These are phyloP conservation scores for thale cress (Arabidopsis thaliana) DNA, from an alignment of 345 rosid genomes.

Conservation along the genomic window TAIR10.1 NC_003074.8:18597001-18597500, in stretches of 20 bases:
- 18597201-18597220: constrained; percentile 76
- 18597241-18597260: constrained; percentile 57
- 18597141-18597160: constrained; percentile 69
- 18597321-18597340: constrained; percentile 63
- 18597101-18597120: constrained; percentile 56
- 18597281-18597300: constrained; percentile 57
- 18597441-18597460: not conserved
- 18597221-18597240: constrained; percentile 73
- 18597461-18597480: not conserved
- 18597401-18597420: not conserved
- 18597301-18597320: constrained; percentile 59
- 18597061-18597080: constrained; percentile 63
- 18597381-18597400: not conserved
- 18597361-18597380: constrained; percentile 21
- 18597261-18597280: constrained; percentile 35
- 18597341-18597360: constrained; percentile 73
- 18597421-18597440: not conserved
- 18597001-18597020: constrained; percentile 86
- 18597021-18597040: constrained; percentile 63
- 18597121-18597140: constrained; percentile 55
- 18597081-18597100: constrained; percentile 59
- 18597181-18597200: constrained; percentile 65
- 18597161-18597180: constrained; percentile 68
- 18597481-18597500: not conserved
- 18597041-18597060: constrained; percentile 51